Percentiles rank a stretch among this genome's conserved stretches.
Evolutionary conservation across 306 rosid genomes (phyloP).

Genomic region (Rubus idaeus): DNA sequence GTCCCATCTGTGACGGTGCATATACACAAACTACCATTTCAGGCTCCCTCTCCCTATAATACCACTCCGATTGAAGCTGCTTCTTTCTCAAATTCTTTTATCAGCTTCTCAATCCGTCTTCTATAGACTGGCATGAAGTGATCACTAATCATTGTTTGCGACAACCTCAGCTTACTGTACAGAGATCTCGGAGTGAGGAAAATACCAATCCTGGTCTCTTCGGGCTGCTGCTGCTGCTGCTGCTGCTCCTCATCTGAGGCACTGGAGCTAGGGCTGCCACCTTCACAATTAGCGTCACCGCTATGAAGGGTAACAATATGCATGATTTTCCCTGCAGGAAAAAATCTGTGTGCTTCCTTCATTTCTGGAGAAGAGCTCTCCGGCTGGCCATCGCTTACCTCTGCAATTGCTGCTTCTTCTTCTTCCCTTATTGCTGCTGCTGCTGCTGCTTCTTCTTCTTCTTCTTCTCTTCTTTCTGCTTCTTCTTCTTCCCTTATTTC

Average conservation of each 20-base stretch:
- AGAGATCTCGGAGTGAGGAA: slow-evolving; percentile 77
- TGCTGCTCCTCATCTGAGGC: slow-evolving; percentile 36
- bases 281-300: slow-evolving; percentile 35
- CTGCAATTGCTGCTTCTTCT: slow-evolving; percentile 61
- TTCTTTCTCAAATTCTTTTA: slow-evolving; percentile 65
- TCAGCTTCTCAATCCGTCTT: slow-evolving; percentile 74
- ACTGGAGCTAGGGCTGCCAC: slow-evolving; percentile 44
- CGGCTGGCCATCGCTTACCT: slow-evolving; percentile 46
- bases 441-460: slow-evolving; percentile 11
- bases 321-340: slow-evolving; percentile 91
- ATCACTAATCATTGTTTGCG: slow-evolving; percentile 92
- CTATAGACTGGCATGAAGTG: slow-evolving; percentile 94
- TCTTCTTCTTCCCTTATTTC: slow-evolving; percentile 28
- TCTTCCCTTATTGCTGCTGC: slow-evolving; percentile 59
- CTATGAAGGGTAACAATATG: slow-evolving; percentile 57
- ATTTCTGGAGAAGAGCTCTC: slow-evolving; percentile 49
- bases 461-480: slow-evolving; percentile 13
- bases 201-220: slow-evolving; percentile 63
- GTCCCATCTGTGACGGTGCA: background rate
- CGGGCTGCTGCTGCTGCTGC: slow-evolving; percentile 33
- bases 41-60: slow-evolving; percentile 32
- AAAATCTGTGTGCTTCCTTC: slow-evolving; percentile 77
- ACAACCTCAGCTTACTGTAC: slow-evolving; percentile 79
- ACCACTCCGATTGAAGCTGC: slow-evolving; percentile 30
- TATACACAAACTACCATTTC: slow-evolving; percentile 20